Evolutionary conservation across 2,329 filamentous ascomycete species (phyloP).

Genomic region (Rutstroemia sp.): DNA sequence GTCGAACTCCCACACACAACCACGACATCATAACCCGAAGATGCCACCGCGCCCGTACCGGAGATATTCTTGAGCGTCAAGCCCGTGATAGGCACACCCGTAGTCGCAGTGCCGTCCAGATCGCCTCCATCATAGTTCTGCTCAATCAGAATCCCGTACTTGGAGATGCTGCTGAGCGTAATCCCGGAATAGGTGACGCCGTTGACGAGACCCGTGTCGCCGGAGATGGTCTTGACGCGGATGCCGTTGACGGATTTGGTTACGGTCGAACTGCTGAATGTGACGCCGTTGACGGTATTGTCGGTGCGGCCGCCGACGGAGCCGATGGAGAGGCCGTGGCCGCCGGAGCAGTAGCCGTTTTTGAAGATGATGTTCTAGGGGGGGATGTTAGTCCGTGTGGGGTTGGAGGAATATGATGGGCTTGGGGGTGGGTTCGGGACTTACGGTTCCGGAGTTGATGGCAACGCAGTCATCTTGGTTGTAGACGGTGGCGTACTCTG

Average conservation of each 20-base stretch:
- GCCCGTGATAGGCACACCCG: slow-evolving; percentile 44
- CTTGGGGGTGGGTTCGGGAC: too few relatives aligned
- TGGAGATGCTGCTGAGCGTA: slow-evolving; percentile 39
- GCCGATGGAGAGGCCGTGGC: slow-evolving; percentile 47
- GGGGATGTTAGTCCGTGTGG: too few relatives aligned
- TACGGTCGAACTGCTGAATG: slow-evolving; percentile 41
- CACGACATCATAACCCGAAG: slow-evolving; percentile 36
- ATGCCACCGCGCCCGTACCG: slow-evolving; percentile 31
- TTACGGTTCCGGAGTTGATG: slow-evolving; percentile 43
- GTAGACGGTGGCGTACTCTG: slow-evolving; percentile 37
- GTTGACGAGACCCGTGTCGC: slow-evolving; percentile 34
- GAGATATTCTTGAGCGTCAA: slow-evolving; percentile 38
- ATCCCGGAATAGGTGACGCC: slow-evolving; percentile 47
- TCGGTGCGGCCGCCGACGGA: slow-evolving; percentile 48
- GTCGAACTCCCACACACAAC: slow-evolving; percentile 40
- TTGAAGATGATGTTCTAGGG: slow-evolving; percentile 21
- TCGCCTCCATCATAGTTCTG: slow-evolving; percentile 41
- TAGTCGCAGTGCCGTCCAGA: slow-evolving; percentile 21
- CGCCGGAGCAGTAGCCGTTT: slow-evolving; percentile 24
- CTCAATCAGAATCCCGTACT: slow-evolving; percentile 43
- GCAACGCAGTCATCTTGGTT: slow-evolving; percentile 56
- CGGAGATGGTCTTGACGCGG: slow-evolving; percentile 31
- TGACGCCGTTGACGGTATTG: slow-evolving; percentile 47
- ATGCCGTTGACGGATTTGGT: slow-evolving; percentile 44
- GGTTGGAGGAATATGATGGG: too few relatives aligned